These are phyloP conservation scores for Fusarium liriodendri DNA, from an alignment of 2,329 filamentous ascomycete genomes.

Conservation along the genomic window DNA sequence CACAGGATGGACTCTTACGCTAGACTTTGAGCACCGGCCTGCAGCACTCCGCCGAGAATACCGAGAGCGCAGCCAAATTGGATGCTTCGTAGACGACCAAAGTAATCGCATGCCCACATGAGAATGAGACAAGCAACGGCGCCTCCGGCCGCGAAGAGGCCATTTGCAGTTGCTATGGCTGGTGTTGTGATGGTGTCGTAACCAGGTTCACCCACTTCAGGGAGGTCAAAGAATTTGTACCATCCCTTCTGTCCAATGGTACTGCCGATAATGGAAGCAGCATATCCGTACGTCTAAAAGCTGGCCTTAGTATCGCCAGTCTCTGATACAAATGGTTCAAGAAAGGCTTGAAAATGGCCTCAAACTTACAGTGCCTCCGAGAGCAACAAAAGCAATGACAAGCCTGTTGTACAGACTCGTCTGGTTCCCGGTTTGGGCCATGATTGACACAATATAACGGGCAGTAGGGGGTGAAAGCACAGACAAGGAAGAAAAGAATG, in stretches of 20 bases:
- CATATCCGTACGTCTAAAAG: conserved; percentile 61
- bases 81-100: conserved; percentile 58
- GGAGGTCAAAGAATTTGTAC: conserved; percentile 61
- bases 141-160: conserved; percentile 60
- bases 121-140: conserved; percentile 59
- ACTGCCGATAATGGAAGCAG: conserved; percentile 60
- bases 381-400: conserved; percentile 50
- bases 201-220: conserved; percentile 54
- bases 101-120: conserved; percentile 59
- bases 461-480: background rate
- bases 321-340: background rate
- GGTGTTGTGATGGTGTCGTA: conserved; percentile 59
- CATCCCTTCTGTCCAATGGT: conserved; percentile 65
- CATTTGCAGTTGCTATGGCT: conserved; percentile 61
- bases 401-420: conserved; percentile 49
- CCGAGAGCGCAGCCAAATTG: conserved; percentile 57
- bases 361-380: conserved; percentile 47
- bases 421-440: conserved; percentile 29
- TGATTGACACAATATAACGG: background rate
- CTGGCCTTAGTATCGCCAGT: background rate
- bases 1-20: conserved; percentile 41
- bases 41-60: conserved; percentile 59
- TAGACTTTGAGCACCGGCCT: conserved; percentile 57
- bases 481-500: background rate
- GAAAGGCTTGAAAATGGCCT: background rate